Conservation (phyloP, 805 yeast species). For the Candida yuanshanica region DNA sequence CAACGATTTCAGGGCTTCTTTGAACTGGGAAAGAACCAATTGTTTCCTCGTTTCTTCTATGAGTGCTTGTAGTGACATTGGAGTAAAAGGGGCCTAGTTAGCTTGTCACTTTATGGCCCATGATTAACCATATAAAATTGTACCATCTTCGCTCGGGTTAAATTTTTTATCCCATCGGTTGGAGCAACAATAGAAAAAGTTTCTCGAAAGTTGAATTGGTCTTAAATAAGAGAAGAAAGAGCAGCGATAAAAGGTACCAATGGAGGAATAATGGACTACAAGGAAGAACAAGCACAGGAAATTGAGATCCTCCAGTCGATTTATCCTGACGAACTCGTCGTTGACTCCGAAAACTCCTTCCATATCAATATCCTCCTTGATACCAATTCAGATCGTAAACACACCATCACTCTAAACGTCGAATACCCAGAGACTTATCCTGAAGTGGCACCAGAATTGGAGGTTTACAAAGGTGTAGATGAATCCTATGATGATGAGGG, state of each 20-base stretch:
- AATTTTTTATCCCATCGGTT: not conserved
- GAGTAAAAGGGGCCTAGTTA: not conserved
- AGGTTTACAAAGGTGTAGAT: slow-evolving; percentile 31
- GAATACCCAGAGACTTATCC: slow-evolving; percentile 78
- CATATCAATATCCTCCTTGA: slow-evolving; percentile 61
- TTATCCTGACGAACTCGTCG: slow-evolving; percentile 80
- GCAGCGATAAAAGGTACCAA: not conserved
- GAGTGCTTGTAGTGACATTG: slow-evolving; percentile 3
- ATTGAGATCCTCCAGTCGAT: slow-evolving; percentile 84
- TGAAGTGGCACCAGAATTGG: slow-evolving; percentile 62
- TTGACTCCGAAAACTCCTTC: slow-evolving; percentile 36
- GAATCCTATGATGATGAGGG: slow-evolving; percentile 21
- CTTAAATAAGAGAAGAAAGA: not conserved
- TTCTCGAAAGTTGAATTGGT: too few relatives aligned
- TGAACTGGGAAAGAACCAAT: slow-evolving; percentile 2
- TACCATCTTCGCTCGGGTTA: too few relatives aligned
- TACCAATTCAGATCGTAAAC: slow-evolving; percentile 54
- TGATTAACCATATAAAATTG: too few relatives aligned
- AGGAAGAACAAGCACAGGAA: slow-evolving; percentile 86
- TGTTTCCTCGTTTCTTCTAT: slow-evolving; percentile 12
- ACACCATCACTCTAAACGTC: slow-evolving; percentile 53
- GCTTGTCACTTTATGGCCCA: not conserved
- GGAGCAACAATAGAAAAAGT: too few relatives aligned
- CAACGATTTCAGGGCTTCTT: slow-evolving; percentile 30
- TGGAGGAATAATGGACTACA: slow-evolving; percentile 71